Evolutionary conservation across 176 grass and related monocot genomes (phyloP), one percentile per base, ranked within the genome.

Genomic region (Calamus simplicifolius): DNA sequence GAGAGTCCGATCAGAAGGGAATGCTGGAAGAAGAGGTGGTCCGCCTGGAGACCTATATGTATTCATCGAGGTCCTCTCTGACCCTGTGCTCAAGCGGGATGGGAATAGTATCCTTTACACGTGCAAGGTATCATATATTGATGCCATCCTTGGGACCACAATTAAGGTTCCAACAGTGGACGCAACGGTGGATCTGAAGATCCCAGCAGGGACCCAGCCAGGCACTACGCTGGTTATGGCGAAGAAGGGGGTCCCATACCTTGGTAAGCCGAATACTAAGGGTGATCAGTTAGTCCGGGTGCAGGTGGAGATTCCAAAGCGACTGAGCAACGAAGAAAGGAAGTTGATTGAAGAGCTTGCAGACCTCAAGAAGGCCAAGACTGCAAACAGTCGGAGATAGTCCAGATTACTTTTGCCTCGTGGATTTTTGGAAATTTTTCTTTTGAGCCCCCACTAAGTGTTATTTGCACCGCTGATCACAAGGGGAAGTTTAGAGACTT

Each of bases 271-370:
- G 48, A 92, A 83, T 72, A 61, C 78, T 50, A 77, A 81, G n/a
- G 93, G 88, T 59, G 93, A 98, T 67, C 81, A 98, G 76, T 76
- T 98, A 19, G 87, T 98, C 35, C 87, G 93, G 51, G 84, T 98
- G 38, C 93, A 92, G 72, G 93, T 98, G 7, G 93, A 98, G 63
- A 98, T 98, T 75, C 93, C 93, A 13, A 98, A 98, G 73, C 77
- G 81, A 65, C 81, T 92, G 56, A 98, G 87, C 58, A 78, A 62
- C 2, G 87, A 98, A 4, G 93, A 98, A 73, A 92, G 73, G 67
- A 92, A 92, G 52, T 73, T 98, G 70, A 79, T 98, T 5, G 84
- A 98, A 70, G 93, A 98, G 73, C 84, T 98, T 65, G 84, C 93
- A 12, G 60, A 75, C 49, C 88, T 98, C 26, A 88, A 69, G 56